A percentile compares a stretch with the other conserved stretches of the same genome.
Conservation (phyloP, 352 stramenopile species). For the Pythium aquatile region DNA sequence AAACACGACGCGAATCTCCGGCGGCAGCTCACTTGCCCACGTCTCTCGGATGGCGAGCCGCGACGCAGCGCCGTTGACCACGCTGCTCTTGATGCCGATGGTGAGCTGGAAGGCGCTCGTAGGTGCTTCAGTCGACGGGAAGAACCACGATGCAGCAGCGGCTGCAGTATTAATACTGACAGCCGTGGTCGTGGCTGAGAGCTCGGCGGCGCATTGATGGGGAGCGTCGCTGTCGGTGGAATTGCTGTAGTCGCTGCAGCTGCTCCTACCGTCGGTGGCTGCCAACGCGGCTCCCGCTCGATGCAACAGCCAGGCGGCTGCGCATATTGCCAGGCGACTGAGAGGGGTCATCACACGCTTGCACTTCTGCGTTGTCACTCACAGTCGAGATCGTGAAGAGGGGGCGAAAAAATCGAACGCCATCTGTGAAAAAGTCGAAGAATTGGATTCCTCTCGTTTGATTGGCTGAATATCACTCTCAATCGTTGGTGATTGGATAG, state of each 20-base stretch:
- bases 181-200: neutral
- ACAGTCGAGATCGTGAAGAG: too few relatives aligned
- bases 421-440: neutral
- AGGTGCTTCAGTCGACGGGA: neutral
- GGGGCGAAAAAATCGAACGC: neutral
- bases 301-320: neutral
- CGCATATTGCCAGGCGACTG: neutral
- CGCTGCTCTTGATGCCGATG: constrained; percentile 50
- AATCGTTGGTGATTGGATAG: constrained; percentile 1
- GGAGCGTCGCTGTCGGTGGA: neutral
- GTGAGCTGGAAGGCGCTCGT: constrained; percentile 21
- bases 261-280: neutral
- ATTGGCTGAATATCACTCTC: constrained; percentile 1
- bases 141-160: neutral
- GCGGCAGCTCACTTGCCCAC: constrained; percentile 28
- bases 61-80: constrained; percentile 30
- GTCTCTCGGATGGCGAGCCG: constrained; percentile 31
- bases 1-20: constrained; percentile 35
- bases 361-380: too few relatives aligned
- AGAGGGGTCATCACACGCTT: neutral
- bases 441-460: neutral
- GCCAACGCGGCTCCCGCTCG: neutral
- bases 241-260: neutral
- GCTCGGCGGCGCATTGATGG: neutral
- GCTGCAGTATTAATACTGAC: too few relatives aligned